phyloP scores from a whole-genome alignment of 2,329 filamentous ascomycete genomes.

The Macroventuria anomochaeta region DNA sequence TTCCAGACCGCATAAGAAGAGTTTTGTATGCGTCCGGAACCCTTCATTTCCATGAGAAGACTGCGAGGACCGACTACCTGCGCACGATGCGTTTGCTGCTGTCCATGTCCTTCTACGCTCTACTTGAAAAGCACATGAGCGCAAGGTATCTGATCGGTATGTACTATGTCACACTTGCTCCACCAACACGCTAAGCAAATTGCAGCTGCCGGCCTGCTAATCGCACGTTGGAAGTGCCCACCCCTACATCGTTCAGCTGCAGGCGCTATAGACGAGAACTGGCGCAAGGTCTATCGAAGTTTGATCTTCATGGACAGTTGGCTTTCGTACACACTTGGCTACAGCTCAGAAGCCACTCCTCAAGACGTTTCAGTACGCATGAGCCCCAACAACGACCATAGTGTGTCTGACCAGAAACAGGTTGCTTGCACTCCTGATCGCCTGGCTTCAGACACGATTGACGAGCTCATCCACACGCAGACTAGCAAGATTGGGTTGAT shows the following conservation, averaged over 20 bases:
- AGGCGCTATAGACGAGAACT: conserved; percentile 22
- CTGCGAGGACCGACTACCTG: conserved; percentile 38
- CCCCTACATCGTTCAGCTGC: conserved; percentile 3
- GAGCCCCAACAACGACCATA: neutral
- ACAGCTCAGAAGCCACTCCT: conserved; percentile 39
- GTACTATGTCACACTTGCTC: neutral
- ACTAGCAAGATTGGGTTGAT: conserved; percentile 47
- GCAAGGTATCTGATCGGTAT: conserved; percentile 47
- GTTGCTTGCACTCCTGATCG: conserved; percentile 26
- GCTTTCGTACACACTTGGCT: conserved; percentile 49
- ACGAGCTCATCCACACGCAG: conserved; percentile 45
- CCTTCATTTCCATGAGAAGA: conserved; percentile 42
- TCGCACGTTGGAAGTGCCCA: conserved; percentile 44
- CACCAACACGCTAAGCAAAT: conserved; percentile 1
- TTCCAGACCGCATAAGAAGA: conserved; percentile 40
- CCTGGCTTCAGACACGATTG: conserved; percentile 25
- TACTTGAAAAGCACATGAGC: conserved; percentile 50
- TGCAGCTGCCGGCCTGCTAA: conserved; percentile 46
- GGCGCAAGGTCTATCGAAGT: conserved; percentile 42
- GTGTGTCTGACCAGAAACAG: conserved; percentile 29
- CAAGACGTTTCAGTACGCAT: conserved; percentile 38
- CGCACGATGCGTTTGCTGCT: conserved; percentile 47
- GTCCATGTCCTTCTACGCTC: conserved; percentile 45
- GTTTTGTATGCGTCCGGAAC: conserved; percentile 45
- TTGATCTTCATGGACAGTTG: conserved; percentile 50